Evolutionary conservation across 2,329 filamentous ascomycete genomes (phyloP).

Genomic region (Cercospora zeae-maydis): DNA sequence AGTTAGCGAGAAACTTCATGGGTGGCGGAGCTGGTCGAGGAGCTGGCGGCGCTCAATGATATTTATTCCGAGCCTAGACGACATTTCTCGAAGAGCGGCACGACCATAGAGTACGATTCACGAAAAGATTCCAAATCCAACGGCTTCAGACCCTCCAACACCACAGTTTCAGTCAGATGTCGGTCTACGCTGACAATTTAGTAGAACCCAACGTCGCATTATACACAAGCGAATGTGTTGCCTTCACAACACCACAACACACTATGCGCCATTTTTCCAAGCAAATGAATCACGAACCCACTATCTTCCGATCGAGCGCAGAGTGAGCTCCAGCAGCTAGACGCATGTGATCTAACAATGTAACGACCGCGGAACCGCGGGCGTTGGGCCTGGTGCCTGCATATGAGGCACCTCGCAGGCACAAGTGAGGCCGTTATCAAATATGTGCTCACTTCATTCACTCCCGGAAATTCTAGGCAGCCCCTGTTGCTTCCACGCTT

Average conservation of each 20-base stretch:
- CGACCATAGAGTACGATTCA: not conserved
- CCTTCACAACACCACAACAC: not conserved
- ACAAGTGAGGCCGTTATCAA: not conserved
- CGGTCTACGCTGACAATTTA: not conserved
- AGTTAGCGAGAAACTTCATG: constrained; percentile 74
- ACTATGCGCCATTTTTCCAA: not conserved
- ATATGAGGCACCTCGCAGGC: not conserved
- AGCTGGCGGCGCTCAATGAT: constrained; percentile 15
- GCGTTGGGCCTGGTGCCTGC: not conserved
- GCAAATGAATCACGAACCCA: not conserved
- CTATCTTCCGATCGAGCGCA: not conserved
- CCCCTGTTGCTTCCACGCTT: not conserved
- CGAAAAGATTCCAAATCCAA: not conserved
- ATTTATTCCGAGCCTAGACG: not conserved
- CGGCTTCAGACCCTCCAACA: not conserved
- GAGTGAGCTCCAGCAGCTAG: not conserved
- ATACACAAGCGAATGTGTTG: not conserved
- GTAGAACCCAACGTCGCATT: not conserved
- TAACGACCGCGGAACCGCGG: not conserved
- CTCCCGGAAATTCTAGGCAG: not conserved
- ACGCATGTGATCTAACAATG: not conserved
- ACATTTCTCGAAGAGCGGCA: not conserved
- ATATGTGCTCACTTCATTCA: constrained; percentile 8
- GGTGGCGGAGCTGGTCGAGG: constrained; percentile 41
- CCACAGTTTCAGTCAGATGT: not conserved